A percentile compares a stretch with the other conserved stretches of the same genome.
Conservation (phyloP, 2,329 filamentous ascomycete genomes). For the Chaetomiaceae sp. region DNA sequence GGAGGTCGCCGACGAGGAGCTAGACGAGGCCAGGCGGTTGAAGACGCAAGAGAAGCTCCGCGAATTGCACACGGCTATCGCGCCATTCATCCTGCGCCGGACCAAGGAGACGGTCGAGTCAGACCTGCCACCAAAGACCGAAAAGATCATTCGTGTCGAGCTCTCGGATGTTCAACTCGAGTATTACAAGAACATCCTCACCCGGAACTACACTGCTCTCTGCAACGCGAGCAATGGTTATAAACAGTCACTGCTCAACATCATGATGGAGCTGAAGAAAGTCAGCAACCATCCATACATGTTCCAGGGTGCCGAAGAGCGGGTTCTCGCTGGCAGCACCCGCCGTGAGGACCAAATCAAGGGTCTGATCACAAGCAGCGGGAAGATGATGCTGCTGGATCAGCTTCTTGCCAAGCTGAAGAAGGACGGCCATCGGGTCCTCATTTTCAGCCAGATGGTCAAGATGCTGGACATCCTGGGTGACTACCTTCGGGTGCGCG, state of each 20-base stretch:
- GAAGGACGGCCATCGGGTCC: conserved; percentile 86
- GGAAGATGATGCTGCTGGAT: conserved; percentile 99
- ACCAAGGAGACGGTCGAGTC: conserved; percentile 98
- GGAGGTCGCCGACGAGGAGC: conserved; percentile 28
- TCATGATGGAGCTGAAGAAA: conserved; percentile 99
- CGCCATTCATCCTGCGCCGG: conserved; percentile 89
- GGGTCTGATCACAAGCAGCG: conserved; percentile 90
- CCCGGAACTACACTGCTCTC: conserved; percentile 89
- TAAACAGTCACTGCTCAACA: conserved; percentile 92
- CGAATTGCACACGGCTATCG: conserved; percentile 78
- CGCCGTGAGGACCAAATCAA: conserved; percentile 88
- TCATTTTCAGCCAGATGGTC: conserved; percentile 99
- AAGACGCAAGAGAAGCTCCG: conserved; percentile 84
- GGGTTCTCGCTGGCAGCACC: conserved; percentile 73
- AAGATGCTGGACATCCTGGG: conserved; percentile 96
- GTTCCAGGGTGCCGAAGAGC: conserved; percentile 90
- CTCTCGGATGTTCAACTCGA: conserved; percentile 93
- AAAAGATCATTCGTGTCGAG: conserved; percentile 98
- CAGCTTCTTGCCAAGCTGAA: conserved; percentile 91
- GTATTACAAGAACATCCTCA: conserved; percentile 98
- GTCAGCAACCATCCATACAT: conserved; percentile 98
- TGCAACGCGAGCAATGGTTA: conserved; percentile 87
- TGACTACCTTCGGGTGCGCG: conserved; percentile 86
- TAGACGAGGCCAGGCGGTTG: conserved; percentile 49
- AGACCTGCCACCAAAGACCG: conserved; percentile 91